phyloP scores from a whole-genome alignment of 805 yeast species.

The Starmerella scarabaei region DNA sequence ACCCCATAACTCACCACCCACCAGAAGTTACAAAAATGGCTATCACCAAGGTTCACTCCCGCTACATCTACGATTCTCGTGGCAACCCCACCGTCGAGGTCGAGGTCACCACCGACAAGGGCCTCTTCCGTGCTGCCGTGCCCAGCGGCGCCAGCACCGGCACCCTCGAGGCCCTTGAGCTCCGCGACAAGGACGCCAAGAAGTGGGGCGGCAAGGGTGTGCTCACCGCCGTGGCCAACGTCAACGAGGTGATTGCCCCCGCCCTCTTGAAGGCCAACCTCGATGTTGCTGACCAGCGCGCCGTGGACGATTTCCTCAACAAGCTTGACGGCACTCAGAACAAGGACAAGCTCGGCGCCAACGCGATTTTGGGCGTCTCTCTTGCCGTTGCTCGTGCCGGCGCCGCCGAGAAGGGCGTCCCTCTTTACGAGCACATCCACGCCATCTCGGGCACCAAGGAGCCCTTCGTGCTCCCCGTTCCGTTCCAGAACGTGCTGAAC shows the following conservation, averaged over 20 bases:
- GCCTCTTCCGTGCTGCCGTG: constrained; percentile 91
- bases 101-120: constrained; percentile 83
- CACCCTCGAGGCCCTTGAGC: constrained; percentile 94
- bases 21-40: constrained; percentile 63
- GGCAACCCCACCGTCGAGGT: constrained; percentile 99
- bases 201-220: constrained; percentile 99
- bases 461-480: constrained; percentile 94
- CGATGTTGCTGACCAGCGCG: constrained; percentile 76
- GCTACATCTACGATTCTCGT: constrained; percentile 98
- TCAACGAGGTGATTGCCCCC: constrained; percentile 89
- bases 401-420: constrained; percentile 89
- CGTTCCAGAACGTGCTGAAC: constrained; percentile 95
- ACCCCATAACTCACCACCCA: too few relatives aligned
- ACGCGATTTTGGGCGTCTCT: constrained; percentile 96
- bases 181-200: constrained; percentile 95
- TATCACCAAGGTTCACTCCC: constrained; percentile 74
- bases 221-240: constrained; percentile 89
- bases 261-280: constrained; percentile 70
- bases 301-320: constrained; percentile 74
- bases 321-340: constrained; percentile 91
- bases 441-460: constrained; percentile 61
- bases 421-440: constrained; percentile 85
- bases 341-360: constrained; percentile 96
- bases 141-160: constrained; percentile 99
- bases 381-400: constrained; percentile 96